Percentiles rank a stretch among this genome's conserved stretches.
Evolutionary conservation across 1,284 basidiomycete genomes (phyloP).

Genomic region (Lignosus rhinocerotis): DNA sequence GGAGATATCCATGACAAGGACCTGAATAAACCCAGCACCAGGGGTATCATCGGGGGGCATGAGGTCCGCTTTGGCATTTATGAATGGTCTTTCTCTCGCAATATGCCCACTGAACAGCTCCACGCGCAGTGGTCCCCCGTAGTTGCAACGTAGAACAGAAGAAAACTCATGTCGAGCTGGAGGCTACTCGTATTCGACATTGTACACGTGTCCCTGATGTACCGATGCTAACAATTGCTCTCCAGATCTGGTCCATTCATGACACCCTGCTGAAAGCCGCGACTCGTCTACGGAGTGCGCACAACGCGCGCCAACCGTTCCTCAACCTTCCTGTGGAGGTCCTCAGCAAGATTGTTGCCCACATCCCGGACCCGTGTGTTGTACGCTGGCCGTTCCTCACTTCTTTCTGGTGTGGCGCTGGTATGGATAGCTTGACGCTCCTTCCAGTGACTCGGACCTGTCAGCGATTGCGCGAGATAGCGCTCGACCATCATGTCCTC

Average conservation of each 20-base stretch:
- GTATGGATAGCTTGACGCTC: not conserved
- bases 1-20: too few relatives aligned
- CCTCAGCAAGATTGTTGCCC: not conserved
- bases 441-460: not conserved
- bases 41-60: too few relatives aligned
- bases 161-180: too few relatives aligned
- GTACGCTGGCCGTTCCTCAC: not conserved
- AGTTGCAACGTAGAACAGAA: too few relatives aligned
- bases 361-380: not conserved
- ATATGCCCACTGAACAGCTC: too few relatives aligned
- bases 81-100: too few relatives aligned
- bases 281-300: not conserved
- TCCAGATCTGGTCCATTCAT: not conserved
- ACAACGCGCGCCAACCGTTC: not conserved
- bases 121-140: too few relatives aligned
- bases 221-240: not conserved
- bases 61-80: too few relatives aligned
- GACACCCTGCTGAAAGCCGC: not conserved
- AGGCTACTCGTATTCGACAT: too few relatives aligned
- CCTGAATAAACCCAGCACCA: too few relatives aligned
- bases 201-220: not conserved
- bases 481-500: not conserved
- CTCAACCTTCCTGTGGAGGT: constrained; percentile 1
- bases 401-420: not conserved
- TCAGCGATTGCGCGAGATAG: constrained; percentile 1